phyloP scores from a whole-genome alignment of 139 green algal genomes.

The Raphidocelis subcapitata region DNA sequence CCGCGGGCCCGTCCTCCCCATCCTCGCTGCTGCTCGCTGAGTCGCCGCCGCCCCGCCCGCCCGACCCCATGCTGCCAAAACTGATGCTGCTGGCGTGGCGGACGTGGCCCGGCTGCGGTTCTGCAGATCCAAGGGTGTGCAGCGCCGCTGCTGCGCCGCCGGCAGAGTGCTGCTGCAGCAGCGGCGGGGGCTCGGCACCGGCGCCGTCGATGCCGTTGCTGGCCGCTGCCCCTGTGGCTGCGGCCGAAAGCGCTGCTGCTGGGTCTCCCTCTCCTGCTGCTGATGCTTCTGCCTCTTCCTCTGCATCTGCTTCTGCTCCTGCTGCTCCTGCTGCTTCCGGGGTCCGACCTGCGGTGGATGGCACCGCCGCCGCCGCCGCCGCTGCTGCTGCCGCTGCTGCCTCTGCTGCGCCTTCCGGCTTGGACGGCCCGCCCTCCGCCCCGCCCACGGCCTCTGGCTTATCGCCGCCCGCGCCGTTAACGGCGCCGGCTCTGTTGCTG shows the following conservation, averaged over 20 bases:
- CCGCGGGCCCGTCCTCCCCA: background rate
- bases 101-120: background rate
- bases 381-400: slow-evolving; percentile 2
- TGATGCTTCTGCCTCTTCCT: background rate
- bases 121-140: too few relatives aligned
- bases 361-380: background rate
- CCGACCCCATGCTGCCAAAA: background rate
- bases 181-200: too few relatives aligned
- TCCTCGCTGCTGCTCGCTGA: background rate
- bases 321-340: background rate
- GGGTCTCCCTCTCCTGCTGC: background rate
- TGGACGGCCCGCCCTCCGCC: too few relatives aligned
- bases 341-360: background rate
- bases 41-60: background rate
- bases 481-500: too few relatives aligned
- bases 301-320: background rate
- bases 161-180: too few relatives aligned
- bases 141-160: too few relatives aligned
- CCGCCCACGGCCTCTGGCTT: too few relatives aligned
- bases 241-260: background rate
- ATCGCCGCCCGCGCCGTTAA: too few relatives aligned
- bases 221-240: too few relatives aligned
- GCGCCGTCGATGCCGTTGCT: too few relatives aligned
- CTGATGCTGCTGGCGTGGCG: slow-evolving; percentile 5
- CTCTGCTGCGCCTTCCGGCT: too few relatives aligned